phyloP scores from a whole-genome alignment of 2,329 filamentous ascomycete genomes.

The Neodidymelliopsis sp. region DNA sequence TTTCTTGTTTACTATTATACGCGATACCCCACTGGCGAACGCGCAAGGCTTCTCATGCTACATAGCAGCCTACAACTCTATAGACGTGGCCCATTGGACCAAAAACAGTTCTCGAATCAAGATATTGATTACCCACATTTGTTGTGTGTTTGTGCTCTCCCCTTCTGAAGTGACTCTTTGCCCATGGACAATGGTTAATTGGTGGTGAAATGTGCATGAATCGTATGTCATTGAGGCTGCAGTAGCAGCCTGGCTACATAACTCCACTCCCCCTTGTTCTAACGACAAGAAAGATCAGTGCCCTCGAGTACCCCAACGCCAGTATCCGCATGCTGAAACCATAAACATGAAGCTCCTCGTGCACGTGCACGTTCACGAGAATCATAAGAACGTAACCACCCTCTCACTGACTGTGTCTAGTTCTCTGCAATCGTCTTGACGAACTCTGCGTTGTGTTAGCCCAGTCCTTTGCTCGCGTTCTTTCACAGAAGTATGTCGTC shows the following conservation, averaged over 20 bases:
- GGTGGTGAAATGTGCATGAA: constrained; percentile 7
- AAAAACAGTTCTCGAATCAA: constrained; percentile 35
- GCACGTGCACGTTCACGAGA: constrained; percentile 20
- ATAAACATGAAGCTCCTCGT: constrained; percentile 34
- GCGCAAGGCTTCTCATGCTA: constrained; percentile 46
- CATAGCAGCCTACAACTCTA: constrained; percentile 32
- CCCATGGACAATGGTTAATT: no score
- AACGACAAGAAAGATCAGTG: constrained; percentile 7
- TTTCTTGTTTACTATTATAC: constrained; percentile 12
- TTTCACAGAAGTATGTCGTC: background rate
- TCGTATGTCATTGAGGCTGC: constrained; percentile 15
- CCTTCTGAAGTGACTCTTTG: background rate
- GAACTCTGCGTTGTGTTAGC: constrained; percentile 41
- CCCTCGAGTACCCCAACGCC: constrained; percentile 38
- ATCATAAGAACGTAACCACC: constrained; percentile 13
- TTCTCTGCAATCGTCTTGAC: constrained; percentile 52
- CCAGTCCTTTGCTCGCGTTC: background rate
- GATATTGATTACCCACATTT: constrained; percentile 3
- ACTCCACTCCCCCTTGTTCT: constrained; percentile 9
- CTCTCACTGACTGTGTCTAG: constrained; percentile 23
- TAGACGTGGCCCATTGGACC: constrained; percentile 40
- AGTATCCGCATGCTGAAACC: constrained; percentile 36
- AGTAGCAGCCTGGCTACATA: constrained; percentile 21
- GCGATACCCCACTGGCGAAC: constrained; percentile 45
- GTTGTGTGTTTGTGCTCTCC: background rate